These are phyloP conservation scores for Aspergillus brasiliensis DNA, from an alignment of 2,329 filamentous ascomycete genomes.

Conservation along the genomic window DNA sequence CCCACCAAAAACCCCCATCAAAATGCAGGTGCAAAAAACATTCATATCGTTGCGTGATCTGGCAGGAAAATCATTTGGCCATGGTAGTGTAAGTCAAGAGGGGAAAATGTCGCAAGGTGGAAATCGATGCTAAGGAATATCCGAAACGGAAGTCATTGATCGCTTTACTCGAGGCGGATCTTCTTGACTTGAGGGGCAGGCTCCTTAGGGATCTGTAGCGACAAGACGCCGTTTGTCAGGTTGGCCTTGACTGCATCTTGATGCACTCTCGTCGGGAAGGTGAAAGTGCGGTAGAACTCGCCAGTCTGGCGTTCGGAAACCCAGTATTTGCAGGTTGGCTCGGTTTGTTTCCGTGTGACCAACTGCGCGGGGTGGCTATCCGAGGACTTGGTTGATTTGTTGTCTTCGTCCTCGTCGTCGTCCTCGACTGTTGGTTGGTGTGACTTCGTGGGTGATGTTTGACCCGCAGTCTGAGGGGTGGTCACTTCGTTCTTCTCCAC, in stretches of 20 bases:
- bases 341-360: conserved; percentile 15
- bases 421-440: conserved; percentile 58
- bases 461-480: conserved; percentile 20
- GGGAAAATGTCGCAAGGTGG: background rate
- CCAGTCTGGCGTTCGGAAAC: conserved; percentile 60
- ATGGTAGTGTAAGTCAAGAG: background rate
- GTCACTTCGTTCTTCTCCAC: conserved; percentile 32
- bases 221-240: conserved; percentile 61
- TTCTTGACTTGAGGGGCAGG: conserved; percentile 51
- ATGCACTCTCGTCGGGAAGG: conserved; percentile 58
- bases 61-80: background rate
- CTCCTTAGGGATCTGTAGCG: conserved; percentile 59
- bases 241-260: conserved; percentile 61
- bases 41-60: background rate
- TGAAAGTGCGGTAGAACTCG: conserved; percentile 59
- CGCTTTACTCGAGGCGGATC: conserved; percentile 49
- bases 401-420: conserved; percentile 40
- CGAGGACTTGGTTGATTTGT: conserved; percentile 7
- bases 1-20: background rate
- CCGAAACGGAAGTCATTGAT: background rate
- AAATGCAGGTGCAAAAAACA: background rate
- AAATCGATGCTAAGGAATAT: background rate
- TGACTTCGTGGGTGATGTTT: conserved; percentile 28
- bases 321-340: conserved; percentile 53
- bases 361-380: conserved; percentile 28